These are phyloP conservation scores for Zea mays DNA, from an alignment of 176 grass and related monocot genomes.

Conservation along the genomic window DNA sequence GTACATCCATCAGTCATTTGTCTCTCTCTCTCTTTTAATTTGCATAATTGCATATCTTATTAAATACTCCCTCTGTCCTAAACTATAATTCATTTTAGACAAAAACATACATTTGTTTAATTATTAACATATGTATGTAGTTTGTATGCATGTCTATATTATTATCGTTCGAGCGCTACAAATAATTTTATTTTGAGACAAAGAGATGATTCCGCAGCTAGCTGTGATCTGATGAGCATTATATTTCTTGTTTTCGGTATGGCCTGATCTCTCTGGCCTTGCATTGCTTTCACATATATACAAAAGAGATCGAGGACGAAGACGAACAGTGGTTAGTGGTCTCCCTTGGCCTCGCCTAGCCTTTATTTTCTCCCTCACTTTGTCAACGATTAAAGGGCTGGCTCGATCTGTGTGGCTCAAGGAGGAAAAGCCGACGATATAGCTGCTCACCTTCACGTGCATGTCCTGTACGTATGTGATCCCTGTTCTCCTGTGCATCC, in stretches of 20 bases:
- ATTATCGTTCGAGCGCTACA: too few relatives aligned
- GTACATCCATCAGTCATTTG: background rate
- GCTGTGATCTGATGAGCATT: conserved; percentile 17
- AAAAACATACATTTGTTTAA: too few relatives aligned
- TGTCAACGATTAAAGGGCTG: conserved; percentile 30
- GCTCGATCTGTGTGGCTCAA: conserved; percentile 22
- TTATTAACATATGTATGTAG: too few relatives aligned
- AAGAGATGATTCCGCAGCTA: too few relatives aligned
- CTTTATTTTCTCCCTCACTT: conserved; percentile 32
- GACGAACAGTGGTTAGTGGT: conserved; percentile 42
- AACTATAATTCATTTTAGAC: too few relatives aligned
- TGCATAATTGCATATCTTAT: too few relatives aligned
- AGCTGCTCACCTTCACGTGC: conserved; percentile 30
- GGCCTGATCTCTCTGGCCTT: background rate
- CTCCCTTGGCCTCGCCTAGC: background rate
- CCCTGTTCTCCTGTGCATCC: conserved; percentile 22
- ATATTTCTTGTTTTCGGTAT: background rate
- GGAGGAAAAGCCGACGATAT: conserved; percentile 47
- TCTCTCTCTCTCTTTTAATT: background rate
- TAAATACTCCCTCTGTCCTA: too few relatives aligned
- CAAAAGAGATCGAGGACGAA: conserved; percentile 24
- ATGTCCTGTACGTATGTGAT: background rate
- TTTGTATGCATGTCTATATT: too few relatives aligned
- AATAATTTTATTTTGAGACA: too few relatives aligned
- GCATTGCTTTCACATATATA: background rate